phyloP scores from a whole-genome alignment of 768 basidiomycete species.

The Dioszegia crocea region DNA sequence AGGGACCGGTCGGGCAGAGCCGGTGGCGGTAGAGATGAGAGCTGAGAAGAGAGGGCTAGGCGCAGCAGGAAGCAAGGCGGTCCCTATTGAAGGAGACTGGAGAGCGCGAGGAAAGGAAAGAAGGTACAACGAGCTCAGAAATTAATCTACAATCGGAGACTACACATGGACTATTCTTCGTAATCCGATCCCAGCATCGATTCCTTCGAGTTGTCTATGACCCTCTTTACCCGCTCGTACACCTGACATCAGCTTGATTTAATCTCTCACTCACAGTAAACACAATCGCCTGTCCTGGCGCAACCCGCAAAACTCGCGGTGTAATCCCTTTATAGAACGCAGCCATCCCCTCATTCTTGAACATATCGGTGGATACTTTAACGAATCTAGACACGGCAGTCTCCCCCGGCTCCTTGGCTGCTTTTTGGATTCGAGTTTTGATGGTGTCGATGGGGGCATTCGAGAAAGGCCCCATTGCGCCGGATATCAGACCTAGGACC shows the following conservation, averaged over 20 bases:
- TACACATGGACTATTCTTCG: conserved; percentile 31
- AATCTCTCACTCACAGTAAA: conserved; percentile 61
- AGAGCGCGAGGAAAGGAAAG: conserved; percentile 24
- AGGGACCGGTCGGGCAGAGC: conserved; percentile 23
- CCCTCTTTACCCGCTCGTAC: conserved; percentile 76
- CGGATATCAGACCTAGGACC: conserved; percentile 88
- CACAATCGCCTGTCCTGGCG: conserved; percentile 87
- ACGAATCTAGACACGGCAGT: conserved; percentile 74
- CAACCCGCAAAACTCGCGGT: conserved; percentile 89
- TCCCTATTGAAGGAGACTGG: conserved; percentile 34
- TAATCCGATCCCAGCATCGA: conserved; percentile 20
- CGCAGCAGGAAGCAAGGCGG: conserved; percentile 19
- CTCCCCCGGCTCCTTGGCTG: conserved; percentile 66
- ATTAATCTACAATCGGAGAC: too few relatives aligned
- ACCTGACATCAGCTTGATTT: conserved; percentile 49
- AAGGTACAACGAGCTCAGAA: conserved; percentile 23
- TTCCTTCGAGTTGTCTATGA: conserved; percentile 63
- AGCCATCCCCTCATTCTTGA: conserved; percentile 75
- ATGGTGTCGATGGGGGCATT: conserved; percentile 77
- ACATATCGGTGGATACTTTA: conserved; percentile 85
- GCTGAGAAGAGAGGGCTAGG: conserved; percentile 32
- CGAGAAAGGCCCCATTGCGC: conserved; percentile 97
- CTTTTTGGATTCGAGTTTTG: conserved; percentile 90
- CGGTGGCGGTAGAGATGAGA: conserved; percentile 26
- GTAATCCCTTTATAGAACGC: conserved; percentile 99